Percentiles rank a stretch among this genome's conserved stretches.
Evolutionary conservation across 345 rosid genomes (phyloP).

Genomic region (Citropsis articulata): DNA sequence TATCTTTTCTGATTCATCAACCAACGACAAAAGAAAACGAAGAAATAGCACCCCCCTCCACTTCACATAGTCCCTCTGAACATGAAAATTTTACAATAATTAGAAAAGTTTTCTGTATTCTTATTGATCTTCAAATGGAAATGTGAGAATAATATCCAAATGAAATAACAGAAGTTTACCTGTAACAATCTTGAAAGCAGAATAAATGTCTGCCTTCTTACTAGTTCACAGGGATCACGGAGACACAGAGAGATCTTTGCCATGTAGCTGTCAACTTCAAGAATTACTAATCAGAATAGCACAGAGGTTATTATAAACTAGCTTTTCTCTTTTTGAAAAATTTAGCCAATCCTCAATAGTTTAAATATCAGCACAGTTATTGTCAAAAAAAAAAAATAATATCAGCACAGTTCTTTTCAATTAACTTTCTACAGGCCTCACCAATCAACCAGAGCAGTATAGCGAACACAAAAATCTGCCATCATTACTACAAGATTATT

Average conservation of each 20-base stretch:
- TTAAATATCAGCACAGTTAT: conserved; percentile 1
- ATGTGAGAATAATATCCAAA: conserved; percentile 8
- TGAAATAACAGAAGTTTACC: conserved; percentile 36
- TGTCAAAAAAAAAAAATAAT: too few species aligned
- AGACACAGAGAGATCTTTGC: conserved; percentile 81
- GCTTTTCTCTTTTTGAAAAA: not conserved
- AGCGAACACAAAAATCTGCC: conserved; percentile 93
- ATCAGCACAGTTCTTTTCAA: not conserved
- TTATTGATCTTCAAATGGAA: not conserved
- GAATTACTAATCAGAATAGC: conserved; percentile 19
- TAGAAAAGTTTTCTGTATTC: not conserved
- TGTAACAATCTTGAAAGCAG: conserved; percentile 90
- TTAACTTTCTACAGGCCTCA: conserved; percentile 36
- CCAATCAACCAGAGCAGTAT: conserved; percentile 94
- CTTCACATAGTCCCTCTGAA: conserved; percentile 96
- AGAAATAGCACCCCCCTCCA: conserved; percentile 94
- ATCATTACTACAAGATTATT: conserved; percentile 84
- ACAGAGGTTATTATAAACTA: conserved; percentile 17
- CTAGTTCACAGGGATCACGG: conserved; percentile 84
- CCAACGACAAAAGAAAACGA: conserved; percentile 80
- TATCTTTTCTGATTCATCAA: conserved; percentile 91
- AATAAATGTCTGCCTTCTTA: conserved; percentile 89
- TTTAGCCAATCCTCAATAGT: conserved; percentile 6
- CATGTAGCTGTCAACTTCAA: conserved; percentile 62
- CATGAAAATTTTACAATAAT: conserved; percentile 9